These are phyloP conservation scores for Colletotrichum sp. DNA, from an alignment of 2,329 filamentous ascomycete species.

Conservation along the genomic window DNA sequence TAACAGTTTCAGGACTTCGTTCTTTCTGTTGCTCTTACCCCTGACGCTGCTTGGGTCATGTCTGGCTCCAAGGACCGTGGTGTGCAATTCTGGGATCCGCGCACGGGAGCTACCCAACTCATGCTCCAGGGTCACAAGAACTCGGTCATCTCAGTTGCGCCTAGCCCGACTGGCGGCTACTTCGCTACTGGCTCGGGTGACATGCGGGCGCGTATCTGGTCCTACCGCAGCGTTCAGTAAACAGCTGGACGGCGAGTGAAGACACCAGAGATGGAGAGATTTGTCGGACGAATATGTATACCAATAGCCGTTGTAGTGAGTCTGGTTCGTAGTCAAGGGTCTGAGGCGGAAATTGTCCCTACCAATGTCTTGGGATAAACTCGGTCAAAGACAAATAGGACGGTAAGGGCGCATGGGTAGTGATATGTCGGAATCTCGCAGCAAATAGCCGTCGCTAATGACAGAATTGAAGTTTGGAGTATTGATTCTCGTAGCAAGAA, in stretches of 20 bases:
- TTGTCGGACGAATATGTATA: constrained; percentile 4
- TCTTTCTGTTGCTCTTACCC: constrained; percentile 91
- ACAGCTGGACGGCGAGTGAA: neutral
- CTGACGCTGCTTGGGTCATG: constrained; percentile 94
- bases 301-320: neutral
- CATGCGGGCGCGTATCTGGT: constrained; percentile 98
- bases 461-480: constrained; percentile 12
- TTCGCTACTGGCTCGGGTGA: constrained; percentile 98
- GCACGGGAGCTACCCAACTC: constrained; percentile 90
- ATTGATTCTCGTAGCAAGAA: neutral
- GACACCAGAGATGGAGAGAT: neutral
- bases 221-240: constrained; percentile 58
- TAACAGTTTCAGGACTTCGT: constrained; percentile 80
- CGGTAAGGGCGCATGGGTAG: constrained; percentile 21
- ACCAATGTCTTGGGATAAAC: constrained; percentile 4
- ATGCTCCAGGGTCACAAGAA: constrained; percentile 99
- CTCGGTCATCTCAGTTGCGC: constrained; percentile 96
- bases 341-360: neutral
- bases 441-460: constrained; percentile 21
- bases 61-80: constrained; percentile 97
- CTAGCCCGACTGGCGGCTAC: constrained; percentile 83
- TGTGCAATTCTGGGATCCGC: constrained; percentile 98
- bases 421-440: constrained; percentile 11
- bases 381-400: neutral
- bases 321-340: neutral